Percentiles rank a stretch among this genome's conserved stretches.
Conservation (phyloP, 2,329 filamentous ascomycete genomes). For the Myrmaecium sp. region DNA sequence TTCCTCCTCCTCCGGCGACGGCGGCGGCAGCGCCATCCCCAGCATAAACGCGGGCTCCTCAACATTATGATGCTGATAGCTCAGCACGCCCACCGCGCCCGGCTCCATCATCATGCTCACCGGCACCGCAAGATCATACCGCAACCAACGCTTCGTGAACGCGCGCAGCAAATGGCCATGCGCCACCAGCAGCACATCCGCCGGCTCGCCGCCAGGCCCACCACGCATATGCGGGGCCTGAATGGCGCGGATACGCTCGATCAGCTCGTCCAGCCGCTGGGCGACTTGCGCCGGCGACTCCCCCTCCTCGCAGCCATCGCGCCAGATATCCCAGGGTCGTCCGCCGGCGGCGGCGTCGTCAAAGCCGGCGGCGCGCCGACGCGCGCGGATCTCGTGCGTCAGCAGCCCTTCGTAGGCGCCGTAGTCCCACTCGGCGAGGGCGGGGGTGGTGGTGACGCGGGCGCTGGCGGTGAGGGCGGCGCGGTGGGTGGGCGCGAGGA, state of each 20-base stretch:
- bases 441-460: conserved; percentile 48
- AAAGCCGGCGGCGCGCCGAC: too few species aligned
- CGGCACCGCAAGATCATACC: conserved; percentile 50
- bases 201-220: conserved; percentile 23
- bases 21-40: conserved; percentile 4
- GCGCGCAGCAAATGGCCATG: conserved; percentile 75
- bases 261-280: conserved; percentile 52
- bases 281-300: conserved; percentile 62
- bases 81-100: conserved; percentile 67
- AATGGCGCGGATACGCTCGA: conserved; percentile 51
- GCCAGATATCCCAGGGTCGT: conserved; percentile 70
- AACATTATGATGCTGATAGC: conserved; percentile 66
- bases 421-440: conserved; percentile 76
- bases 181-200: conserved; percentile 61
- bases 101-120: conserved; percentile 63
- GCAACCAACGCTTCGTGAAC: conserved; percentile 70
- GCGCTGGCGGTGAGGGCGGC: conserved; percentile 1
- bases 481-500: conserved; percentile 12
- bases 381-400: conserved; percentile 43
- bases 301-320: conserved; percentile 71
- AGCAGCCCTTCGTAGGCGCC: conserved; percentile 75
- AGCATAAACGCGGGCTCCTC: conserved; percentile 54
- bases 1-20: not conserved
- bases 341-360: conserved; percentile 11
- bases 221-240: conserved; percentile 27